These are phyloP conservation scores for Lepidium campestre DNA, from an alignment of 441 rosid genomes.

Conservation along the genomic window DNA sequence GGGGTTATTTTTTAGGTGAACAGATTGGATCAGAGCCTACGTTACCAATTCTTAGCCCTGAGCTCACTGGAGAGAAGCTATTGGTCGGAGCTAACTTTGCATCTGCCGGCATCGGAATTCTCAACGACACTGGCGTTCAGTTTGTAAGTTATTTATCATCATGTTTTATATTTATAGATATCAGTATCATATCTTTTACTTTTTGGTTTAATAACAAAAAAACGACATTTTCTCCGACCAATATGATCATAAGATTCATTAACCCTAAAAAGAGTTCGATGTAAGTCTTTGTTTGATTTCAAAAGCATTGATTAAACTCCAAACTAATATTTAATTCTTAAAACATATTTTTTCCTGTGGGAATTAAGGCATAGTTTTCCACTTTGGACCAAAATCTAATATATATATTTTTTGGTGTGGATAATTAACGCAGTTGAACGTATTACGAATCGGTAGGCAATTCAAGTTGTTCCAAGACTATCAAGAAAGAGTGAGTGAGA, in stretches of 20 bases:
- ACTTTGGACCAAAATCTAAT: background rate
- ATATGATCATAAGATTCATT: background rate
- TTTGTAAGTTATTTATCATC: slow-evolving; percentile 36
- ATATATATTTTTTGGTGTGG: background rate
- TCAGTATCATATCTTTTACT: too few species aligned
- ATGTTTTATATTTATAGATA: background rate
- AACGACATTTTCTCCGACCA: background rate
- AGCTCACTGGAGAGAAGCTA: slow-evolving; percentile 44
- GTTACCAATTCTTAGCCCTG: slow-evolving; percentile 56
- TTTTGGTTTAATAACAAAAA: too few species aligned
- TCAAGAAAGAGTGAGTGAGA: slow-evolving; percentile 38
- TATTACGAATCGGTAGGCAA: slow-evolving; percentile 48
- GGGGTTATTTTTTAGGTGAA: slow-evolving; percentile 27
- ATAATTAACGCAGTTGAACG: slow-evolving; percentile 37
- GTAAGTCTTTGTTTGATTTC: too few species aligned
- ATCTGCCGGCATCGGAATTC: slow-evolving; percentile 64
- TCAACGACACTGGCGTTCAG: slow-evolving; percentile 62
- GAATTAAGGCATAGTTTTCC: too few species aligned
- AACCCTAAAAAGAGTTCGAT: too few species aligned
- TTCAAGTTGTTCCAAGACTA: slow-evolving; percentile 44
- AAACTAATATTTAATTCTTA: too few species aligned
- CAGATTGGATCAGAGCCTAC: slow-evolving; percentile 43
- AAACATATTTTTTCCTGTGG: too few species aligned
- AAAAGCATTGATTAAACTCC: too few species aligned
- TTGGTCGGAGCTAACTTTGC: slow-evolving; percentile 65